These are phyloP conservation scores for Aspergillus coremiiformis DNA, from an alignment of 495 filamentous ascomycete species.

Conservation along the genomic window DNA sequence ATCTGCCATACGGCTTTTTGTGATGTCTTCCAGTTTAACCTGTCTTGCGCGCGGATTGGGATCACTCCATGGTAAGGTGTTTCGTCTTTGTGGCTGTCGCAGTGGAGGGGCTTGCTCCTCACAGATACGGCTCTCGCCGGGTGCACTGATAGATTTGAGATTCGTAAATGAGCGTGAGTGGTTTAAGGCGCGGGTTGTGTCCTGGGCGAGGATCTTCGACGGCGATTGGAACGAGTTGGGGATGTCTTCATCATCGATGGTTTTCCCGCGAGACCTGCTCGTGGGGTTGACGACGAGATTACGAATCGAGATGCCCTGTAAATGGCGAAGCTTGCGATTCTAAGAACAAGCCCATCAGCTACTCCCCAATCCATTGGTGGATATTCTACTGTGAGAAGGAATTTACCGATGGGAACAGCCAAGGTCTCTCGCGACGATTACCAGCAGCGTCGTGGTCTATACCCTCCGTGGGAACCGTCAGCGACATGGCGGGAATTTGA, in stretches of 20 bases:
- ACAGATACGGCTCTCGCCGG: constrained; percentile 15
- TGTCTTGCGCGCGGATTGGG: constrained; percentile 62
- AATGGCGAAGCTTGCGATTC: constrained; percentile 84
- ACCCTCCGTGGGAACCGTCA: constrained; percentile 12
- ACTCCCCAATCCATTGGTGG: constrained; percentile 1
- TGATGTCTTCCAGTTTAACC: constrained; percentile 67
- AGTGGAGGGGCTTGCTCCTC: constrained; percentile 18
- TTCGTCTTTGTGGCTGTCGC: constrained; percentile 50
- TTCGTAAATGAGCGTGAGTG: constrained; percentile 71
- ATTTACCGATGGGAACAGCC: constrained; percentile 45
- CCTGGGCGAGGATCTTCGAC: constrained; percentile 57
- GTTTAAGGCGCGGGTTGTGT: constrained; percentile 48
- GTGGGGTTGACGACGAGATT: constrained; percentile 62
- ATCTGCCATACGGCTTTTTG: constrained; percentile 68
- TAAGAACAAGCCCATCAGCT: constrained; percentile 25
- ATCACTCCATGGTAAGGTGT: constrained; percentile 60
- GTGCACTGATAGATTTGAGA: constrained; percentile 37
- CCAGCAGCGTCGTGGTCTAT: constrained; percentile 15
- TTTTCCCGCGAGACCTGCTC: constrained; percentile 54
- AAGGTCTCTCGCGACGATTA: constrained; percentile 37
- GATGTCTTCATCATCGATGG: constrained; percentile 80
- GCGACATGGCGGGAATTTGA: constrained; percentile 13
- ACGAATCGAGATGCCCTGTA: constrained; percentile 78
- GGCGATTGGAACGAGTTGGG: constrained; percentile 59
- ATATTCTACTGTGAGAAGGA: not conserved